Evolutionary conservation across 371 early-diverging fungal genomes (phyloP).

Genomic region (Mortierella sp.): DNA sequence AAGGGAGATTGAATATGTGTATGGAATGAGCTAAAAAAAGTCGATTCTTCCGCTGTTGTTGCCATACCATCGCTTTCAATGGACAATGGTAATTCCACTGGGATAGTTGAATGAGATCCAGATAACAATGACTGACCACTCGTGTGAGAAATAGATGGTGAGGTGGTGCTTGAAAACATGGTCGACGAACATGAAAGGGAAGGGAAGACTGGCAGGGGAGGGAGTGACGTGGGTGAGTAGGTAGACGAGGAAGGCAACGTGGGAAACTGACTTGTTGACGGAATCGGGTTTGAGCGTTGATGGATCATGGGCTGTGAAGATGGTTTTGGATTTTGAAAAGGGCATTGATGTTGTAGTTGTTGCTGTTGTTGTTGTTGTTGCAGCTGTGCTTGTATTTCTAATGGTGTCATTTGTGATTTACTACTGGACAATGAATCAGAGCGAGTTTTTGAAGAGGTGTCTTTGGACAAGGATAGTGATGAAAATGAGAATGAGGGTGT

Average conservation of each 20-base stretch:
- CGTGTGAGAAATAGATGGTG: not conserved
- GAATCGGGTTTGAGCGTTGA: conserved; percentile 7
- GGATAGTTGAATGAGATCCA: not conserved
- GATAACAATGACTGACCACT: not conserved
- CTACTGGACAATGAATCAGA: not conserved
- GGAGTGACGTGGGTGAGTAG: conserved; percentile 19
- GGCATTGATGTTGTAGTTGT: not conserved
- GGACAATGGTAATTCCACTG: conserved; percentile 3
- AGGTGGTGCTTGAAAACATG: not conserved
- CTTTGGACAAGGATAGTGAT: conserved; percentile 12
- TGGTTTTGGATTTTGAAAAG: not conserved
- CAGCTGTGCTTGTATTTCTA: not conserved
- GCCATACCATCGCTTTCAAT: not conserved
- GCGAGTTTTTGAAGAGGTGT: not conserved
- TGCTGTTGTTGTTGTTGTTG: conserved; percentile 3
- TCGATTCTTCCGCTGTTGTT: not conserved
- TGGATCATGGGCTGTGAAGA: not conserved
- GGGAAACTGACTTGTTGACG: conserved; percentile 1
- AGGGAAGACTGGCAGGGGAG: conserved; percentile 23
- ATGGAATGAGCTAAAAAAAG: not conserved
- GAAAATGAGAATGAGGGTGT: conserved; percentile 32
- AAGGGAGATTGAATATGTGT: not conserved
- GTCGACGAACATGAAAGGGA: not conserved
- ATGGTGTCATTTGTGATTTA: conserved; percentile 1
- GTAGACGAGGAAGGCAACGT: conserved; percentile 1